Percentiles rank a stretch among this genome's conserved stretches.
Evolutionary conservation across 306 rosid genomes (phyloP).

Genomic region (Vachellia collinsii): DNA sequence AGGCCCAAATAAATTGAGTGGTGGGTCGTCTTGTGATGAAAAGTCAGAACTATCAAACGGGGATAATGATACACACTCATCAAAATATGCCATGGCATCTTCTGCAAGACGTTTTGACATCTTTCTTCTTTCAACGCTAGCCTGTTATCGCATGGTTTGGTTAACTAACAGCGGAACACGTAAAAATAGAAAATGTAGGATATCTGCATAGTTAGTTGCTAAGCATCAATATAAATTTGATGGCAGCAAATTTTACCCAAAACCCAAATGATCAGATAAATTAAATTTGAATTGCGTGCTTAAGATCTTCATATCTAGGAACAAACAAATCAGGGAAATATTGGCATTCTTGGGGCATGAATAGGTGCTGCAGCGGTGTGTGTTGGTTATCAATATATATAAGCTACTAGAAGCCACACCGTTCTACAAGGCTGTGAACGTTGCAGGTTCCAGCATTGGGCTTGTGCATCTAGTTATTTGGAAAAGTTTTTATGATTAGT

Average conservation of each 20-base stretch:
- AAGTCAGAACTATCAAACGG: conserved; percentile 97
- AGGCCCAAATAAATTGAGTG: conserved; percentile 52
- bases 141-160: conserved; percentile 49
- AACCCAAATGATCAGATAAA: conserved; percentile 5
- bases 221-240: conserved; percentile 6
- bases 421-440: neutral
- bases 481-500: neutral
- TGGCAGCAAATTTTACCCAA: conserved; percentile 2
- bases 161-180: conserved; percentile 25
- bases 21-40: conserved; percentile 88
- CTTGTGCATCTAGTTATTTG: neutral
- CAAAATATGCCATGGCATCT: conserved; percentile 94
- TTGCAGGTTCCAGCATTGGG: neutral
- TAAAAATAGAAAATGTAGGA: conserved; percentile 20
- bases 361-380: neutral
- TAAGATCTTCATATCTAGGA: conserved; percentile 14
- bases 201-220: neutral
- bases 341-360: neutral
- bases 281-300: neutral
- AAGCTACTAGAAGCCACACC: neutral
- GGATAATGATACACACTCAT: conserved; percentile 87
- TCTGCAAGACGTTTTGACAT: conserved; percentile 87
- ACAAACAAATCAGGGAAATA: conserved; percentile 8
- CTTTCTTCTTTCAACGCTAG: conserved; percentile 90
- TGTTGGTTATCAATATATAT: conserved; percentile 6